Percentiles rank a stretch among this genome's conserved stretches.
Conservation (phyloP, 2,329 filamentous ascomycete species). For the Botrytis galanthina region DNA sequence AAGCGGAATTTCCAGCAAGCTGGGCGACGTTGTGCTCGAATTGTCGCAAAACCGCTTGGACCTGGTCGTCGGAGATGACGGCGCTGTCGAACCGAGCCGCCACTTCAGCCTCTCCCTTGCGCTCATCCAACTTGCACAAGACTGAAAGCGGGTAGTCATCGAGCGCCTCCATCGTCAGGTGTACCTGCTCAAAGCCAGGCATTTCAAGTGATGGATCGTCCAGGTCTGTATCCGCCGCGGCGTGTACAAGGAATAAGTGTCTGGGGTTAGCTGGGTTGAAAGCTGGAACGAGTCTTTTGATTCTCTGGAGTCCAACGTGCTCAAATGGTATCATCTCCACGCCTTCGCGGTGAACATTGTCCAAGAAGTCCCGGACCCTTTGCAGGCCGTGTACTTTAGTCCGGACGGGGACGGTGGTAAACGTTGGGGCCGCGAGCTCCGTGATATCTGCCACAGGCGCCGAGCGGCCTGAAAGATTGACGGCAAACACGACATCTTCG, state of each 20-base stretch:
- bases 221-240: background rate
- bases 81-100: too few species aligned
- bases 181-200: too few species aligned
- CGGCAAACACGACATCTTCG: slow-evolving; percentile 44
- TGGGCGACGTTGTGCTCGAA: too few species aligned
- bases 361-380: background rate
- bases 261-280: background rate
- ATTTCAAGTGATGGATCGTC: background rate
- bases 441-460: slow-evolving; percentile 42
- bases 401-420: slow-evolving; percentile 44
- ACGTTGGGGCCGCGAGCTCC: slow-evolving; percentile 44
- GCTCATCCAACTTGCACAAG: too few species aligned
- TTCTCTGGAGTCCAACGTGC: slow-evolving; percentile 28
- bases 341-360: slow-evolving; percentile 45
- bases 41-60: too few species aligned
- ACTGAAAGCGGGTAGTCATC: too few species aligned
- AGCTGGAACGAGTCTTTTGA: slow-evolving; percentile 23
- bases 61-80: too few species aligned
- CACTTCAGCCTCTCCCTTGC: too few species aligned
- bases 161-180: too few species aligned
- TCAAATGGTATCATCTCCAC: slow-evolving; percentile 45
- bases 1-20: too few species aligned
- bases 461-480: slow-evolving; percentile 44
- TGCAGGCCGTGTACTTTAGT: slow-evolving; percentile 26
- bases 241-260: background rate